Conservation (phyloP, 345 rosid genomes). For the Carallia pectinifolia region DNA sequence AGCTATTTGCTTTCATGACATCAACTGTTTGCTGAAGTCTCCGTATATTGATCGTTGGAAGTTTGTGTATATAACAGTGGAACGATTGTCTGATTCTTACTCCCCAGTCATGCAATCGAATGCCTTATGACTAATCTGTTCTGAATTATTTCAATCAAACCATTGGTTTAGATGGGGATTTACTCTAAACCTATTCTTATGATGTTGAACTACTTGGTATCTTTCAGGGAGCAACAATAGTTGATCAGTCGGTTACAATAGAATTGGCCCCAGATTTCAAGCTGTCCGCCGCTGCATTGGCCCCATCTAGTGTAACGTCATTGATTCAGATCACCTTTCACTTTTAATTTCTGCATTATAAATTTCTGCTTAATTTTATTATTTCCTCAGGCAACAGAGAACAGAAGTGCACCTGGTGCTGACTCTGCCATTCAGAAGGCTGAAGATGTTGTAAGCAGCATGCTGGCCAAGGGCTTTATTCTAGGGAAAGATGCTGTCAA, state of each 20-base stretch:
- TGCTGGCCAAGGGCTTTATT: constrained; percentile 32
- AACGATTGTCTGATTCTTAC: not conserved
- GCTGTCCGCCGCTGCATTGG: constrained; percentile 17
- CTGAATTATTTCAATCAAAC: not conserved
- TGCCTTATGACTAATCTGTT: not conserved
- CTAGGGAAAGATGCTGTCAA: constrained; percentile 27
- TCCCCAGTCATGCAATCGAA: not conserved
- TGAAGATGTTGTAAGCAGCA: constrained; percentile 28
- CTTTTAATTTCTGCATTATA: not conserved
- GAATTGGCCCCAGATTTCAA: constrained; percentile 22
- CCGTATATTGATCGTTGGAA: not conserved
- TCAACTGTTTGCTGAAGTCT: not conserved
- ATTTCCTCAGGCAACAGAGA: constrained; percentile 41
- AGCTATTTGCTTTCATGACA: not conserved
- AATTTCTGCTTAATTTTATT: not conserved
- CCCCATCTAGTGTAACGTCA: constrained; percentile 19
- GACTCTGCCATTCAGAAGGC: constrained; percentile 33
- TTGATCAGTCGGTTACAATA: constrained; percentile 29
- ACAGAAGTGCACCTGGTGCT: constrained; percentile 19
- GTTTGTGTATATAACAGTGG: not conserved
- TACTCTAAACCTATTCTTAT: not conserved
- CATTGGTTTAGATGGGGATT: not conserved
- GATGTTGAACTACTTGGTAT: not conserved
- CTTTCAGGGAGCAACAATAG: constrained; percentile 31
- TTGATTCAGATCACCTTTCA: not conserved